Evolutionary conservation across 306 rosid genomes (phyloP).

Genomic region (Trifolium pratense): DNA sequence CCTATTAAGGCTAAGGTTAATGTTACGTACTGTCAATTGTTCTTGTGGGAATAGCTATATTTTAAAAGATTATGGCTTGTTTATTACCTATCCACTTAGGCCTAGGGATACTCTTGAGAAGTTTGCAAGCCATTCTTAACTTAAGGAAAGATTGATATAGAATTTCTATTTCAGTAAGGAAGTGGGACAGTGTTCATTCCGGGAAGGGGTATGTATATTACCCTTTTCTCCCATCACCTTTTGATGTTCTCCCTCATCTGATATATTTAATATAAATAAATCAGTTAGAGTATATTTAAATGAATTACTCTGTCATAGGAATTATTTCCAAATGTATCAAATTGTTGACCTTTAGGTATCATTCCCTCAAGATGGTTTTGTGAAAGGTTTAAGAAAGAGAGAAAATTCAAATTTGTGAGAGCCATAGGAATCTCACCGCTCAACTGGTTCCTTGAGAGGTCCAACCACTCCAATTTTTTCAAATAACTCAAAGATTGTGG

Average conservation of each 20-base stretch:
- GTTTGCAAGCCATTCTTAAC: constrained; percentile 14
- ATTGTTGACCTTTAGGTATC: neutral
- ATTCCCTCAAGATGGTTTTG: neutral
- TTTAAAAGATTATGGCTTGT: constrained; percentile 65
- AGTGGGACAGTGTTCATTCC: constrained; percentile 62
- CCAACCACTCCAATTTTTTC: neutral
- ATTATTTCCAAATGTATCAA: neutral
- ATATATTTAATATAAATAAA: no score
- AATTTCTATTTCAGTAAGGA: constrained; percentile 55
- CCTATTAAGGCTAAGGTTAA: constrained; percentile 29
- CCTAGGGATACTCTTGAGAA: constrained; percentile 40
- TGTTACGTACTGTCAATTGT: constrained; percentile 65
- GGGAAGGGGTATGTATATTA: constrained; percentile 59
- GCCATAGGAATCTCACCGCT: neutral
- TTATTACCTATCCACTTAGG: constrained; percentile 66
- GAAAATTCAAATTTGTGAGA: neutral
- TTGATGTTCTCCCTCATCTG: neutral
- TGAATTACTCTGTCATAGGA: no score
- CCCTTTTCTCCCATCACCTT: neutral
- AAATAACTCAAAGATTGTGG: neutral
- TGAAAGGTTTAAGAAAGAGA: neutral
- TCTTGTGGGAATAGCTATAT: constrained; percentile 62
- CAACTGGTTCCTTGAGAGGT: neutral
- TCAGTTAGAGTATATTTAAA: no score
- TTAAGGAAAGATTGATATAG: constrained; percentile 41